Base-by-base conservation (phyloP, 148 eudicot genomes). In the Dysphania ambrosioides region DNA sequence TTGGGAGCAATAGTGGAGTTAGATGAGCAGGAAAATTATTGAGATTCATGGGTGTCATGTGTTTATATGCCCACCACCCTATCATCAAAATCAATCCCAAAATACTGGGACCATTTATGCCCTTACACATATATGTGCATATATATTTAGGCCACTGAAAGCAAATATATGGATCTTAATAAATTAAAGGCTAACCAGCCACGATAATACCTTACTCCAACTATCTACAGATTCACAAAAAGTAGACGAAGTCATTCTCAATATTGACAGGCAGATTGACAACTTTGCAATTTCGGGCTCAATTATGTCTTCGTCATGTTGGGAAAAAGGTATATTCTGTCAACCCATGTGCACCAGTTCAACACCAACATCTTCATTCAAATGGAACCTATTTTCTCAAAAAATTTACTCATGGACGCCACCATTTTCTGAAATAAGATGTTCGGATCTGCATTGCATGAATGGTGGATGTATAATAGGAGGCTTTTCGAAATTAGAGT, bases 11-110 rank as follows among this genome's bases (percentile, higher is more conserved):
- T n/a, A n/a, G 51, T 44, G 15, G 51, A 8, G 3, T 67, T 34
- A 59, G 74, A 26, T 64, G 34, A 44, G 63, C 68, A 78, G 74
- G 31, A 68, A 73, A 78, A 72, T 73, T 66, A 78, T 78, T 78
- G 81, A 60, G 21, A 65, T 73, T 78, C 73, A 78, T 78, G 72
- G 77, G 63, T 79, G 73, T 79, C 77, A 67, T 78, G 72, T 68
- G 73, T 79, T 58, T 57, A 53, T 72, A 57, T 78, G 72, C 72
- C 71, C 40, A 66, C 72, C 72, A 30, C 35, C 56, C 23, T 68
- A 40, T n/a, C 81, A 79, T 73, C 26, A 73, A 66, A 53, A 55
- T 56, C 55, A 78, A 57, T 13, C 65, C 32, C 47, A 65, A 34
- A 21, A 11, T 34, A 24, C 34, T 66, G 76, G 81, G 81, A 78